phyloP scores from a whole-genome alignment of 129 eudicot species.

The Chrysanthemum makinoi region DNA sequence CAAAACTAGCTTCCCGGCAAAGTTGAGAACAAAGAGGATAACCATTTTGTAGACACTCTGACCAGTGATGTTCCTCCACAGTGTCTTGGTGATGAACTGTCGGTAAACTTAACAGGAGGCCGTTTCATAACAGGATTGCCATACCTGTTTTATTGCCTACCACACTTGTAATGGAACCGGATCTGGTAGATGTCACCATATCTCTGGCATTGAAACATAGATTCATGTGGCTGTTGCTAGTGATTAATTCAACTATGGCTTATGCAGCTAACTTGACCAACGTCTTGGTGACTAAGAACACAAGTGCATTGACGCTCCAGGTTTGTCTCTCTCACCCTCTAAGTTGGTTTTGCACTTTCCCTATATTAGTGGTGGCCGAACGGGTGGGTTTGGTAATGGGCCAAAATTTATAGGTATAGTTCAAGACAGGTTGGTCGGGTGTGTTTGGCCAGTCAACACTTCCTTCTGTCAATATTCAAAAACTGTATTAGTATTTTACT shows the following conservation, averaged over 20 bases:
- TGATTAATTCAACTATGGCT: constrained; percentile 75
- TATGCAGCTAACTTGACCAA: constrained; percentile 92
- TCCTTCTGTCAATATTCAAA: no score
- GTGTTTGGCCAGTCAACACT: no score
- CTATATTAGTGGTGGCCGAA: background rate
- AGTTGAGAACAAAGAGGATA: no score
- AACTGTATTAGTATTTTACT: no score
- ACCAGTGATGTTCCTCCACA: constrained; percentile 85
- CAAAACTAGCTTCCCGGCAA: constrained; percentile 53
- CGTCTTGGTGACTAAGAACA: constrained; percentile 91
- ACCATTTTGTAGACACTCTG: no score
- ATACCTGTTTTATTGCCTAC: constrained; percentile 76
- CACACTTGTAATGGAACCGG: constrained; percentile 83
- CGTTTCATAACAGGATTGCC: constrained; percentile 62
- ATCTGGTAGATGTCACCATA: constrained; percentile 58
- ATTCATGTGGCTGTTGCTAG: constrained; percentile 70
- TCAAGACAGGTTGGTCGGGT: no score
- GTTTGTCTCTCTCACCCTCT: constrained; percentile 31
- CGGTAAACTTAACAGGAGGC: constrained; percentile 61
- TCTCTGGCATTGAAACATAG: constrained; percentile 58
- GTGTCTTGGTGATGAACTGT: constrained; percentile 61
- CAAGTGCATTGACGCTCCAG: constrained; percentile 98
- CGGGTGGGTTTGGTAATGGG: background rate
- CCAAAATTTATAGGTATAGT: background rate
- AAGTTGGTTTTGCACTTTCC: constrained; percentile 1